A percentile compares a stretch with the other conserved stretches of the same genome.
Evolutionary conservation across 306 rosid species (phyloP).

Genomic region (Abrus pulchellus): DNA sequence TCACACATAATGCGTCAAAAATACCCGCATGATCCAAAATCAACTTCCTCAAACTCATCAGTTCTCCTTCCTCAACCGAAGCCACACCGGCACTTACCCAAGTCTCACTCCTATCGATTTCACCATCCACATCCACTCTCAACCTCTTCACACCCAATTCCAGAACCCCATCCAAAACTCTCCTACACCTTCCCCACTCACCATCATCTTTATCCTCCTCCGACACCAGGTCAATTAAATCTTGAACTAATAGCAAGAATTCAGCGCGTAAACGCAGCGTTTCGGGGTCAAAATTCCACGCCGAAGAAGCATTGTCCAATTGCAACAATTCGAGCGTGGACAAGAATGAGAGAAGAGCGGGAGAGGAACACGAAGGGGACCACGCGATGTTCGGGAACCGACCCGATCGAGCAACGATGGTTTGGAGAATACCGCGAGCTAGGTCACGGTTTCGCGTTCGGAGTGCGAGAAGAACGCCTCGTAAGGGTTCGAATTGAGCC

Average conservation of each 20-base stretch:
- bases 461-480: constrained; percentile 78
- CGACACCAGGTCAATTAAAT: constrained; percentile 67
- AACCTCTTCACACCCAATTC: constrained; percentile 82
- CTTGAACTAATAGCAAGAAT: constrained; percentile 75
- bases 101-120: constrained; percentile 40
- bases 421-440: constrained; percentile 79
- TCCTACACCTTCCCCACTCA: constrained; percentile 56
- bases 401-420: constrained; percentile 83
- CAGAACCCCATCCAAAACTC: constrained; percentile 68
- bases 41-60: constrained; percentile 66
- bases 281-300: constrained; percentile 80
- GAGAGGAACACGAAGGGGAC: constrained; percentile 83
- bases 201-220: constrained; percentile 49
- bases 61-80: constrained; percentile 66
- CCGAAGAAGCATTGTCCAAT: constrained; percentile 71
- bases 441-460: constrained; percentile 76
- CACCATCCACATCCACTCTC: constrained; percentile 57
- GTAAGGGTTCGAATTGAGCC: constrained; percentile 89
- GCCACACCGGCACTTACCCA: constrained; percentile 25
- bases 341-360: constrained; percentile 76
- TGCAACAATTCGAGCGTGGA: constrained; percentile 82
- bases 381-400: constrained; percentile 74
- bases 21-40: constrained; percentile 67
- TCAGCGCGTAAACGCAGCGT: constrained; percentile 82
- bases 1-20: constrained; percentile 81